Percentiles rank a stretch among this genome's conserved stretches.
Conservation (phyloP, 106 monocot genomes). For the Narthecium ossifragum region DNA sequence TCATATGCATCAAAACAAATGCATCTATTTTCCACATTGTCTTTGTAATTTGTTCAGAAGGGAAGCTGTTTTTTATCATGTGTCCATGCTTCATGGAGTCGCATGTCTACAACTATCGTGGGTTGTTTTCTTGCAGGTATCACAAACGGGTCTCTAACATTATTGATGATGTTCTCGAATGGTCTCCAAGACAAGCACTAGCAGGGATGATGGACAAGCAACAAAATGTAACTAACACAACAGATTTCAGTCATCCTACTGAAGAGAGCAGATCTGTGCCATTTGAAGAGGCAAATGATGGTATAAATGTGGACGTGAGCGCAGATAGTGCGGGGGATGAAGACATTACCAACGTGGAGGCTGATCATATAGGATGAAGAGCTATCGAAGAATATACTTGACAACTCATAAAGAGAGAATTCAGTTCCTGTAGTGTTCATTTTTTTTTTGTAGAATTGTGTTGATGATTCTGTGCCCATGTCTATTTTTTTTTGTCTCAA, state of each 20-base stretch:
- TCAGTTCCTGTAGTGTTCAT: no score
- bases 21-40: not conserved
- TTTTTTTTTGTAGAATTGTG: no score
- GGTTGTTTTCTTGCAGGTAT: conserved; percentile 41
- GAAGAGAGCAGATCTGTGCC: conserved; percentile 6
- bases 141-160: conserved; percentile 95
- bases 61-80: conserved; percentile 6
- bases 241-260: conserved; percentile 27
- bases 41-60: no score
- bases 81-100: not conserved
- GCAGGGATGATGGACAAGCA: conserved; percentile 82
- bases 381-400: not conserved
- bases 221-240: conserved; percentile 31
- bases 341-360: conserved; percentile 13
- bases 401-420: no score
- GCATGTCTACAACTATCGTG: not conserved
- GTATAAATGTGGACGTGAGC: conserved; percentile 1
- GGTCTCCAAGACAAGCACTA: conserved; percentile 82
- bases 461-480: no score
- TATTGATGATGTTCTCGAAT: conserved; percentile 93
- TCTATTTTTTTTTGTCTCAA: no score
- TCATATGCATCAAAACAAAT: not conserved
- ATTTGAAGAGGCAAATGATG: conserved; percentile 9
- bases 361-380: not conserved
- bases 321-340: conserved; percentile 11